These are phyloP conservation scores for Sanchytrium tribonematis DNA, from an alignment of 371 early-diverging fungal genomes.

Conservation along the genomic window DNA sequence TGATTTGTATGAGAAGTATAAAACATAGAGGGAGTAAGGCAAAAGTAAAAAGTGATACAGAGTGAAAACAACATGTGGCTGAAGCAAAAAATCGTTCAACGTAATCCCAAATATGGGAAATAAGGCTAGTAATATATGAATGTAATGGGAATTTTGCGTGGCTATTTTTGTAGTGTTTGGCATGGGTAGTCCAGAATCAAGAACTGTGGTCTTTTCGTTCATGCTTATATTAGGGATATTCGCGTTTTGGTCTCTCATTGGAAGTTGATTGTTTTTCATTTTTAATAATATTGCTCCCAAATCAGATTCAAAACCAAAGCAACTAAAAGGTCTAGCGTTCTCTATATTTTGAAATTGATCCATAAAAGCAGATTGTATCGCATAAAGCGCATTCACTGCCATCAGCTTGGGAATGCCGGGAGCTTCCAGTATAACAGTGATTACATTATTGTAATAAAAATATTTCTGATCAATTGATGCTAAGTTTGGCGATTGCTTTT, in stretches of 20 bases:
- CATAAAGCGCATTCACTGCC: background rate
- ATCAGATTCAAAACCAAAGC: slow-evolving; percentile 1
- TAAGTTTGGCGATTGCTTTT: background rate
- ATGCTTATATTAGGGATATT: background rate
- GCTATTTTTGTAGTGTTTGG: background rate
- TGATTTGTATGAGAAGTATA: background rate
- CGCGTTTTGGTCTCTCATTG: background rate
- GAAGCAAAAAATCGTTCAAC: background rate
- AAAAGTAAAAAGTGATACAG: background rate
- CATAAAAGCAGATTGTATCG: background rate
- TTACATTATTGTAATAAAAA: background rate
- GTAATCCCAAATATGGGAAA: background rate
- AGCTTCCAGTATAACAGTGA: background rate
- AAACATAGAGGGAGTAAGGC: background rate
- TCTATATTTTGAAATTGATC: background rate
- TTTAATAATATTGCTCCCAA: background rate
- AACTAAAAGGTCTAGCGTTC: background rate
- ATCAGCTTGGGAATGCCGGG: background rate
- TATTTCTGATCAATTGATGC: background rate
- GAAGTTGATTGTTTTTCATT: background rate
- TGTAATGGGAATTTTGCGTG: background rate
- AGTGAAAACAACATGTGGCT: background rate
- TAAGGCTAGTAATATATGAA: background rate
- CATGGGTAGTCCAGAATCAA: background rate
- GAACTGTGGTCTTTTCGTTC: background rate